Evolutionary conservation across 139 green algal species (phyloP), one percentile per base, ranked within the genome.

Genomic region (Eudorina sp.): DNA sequence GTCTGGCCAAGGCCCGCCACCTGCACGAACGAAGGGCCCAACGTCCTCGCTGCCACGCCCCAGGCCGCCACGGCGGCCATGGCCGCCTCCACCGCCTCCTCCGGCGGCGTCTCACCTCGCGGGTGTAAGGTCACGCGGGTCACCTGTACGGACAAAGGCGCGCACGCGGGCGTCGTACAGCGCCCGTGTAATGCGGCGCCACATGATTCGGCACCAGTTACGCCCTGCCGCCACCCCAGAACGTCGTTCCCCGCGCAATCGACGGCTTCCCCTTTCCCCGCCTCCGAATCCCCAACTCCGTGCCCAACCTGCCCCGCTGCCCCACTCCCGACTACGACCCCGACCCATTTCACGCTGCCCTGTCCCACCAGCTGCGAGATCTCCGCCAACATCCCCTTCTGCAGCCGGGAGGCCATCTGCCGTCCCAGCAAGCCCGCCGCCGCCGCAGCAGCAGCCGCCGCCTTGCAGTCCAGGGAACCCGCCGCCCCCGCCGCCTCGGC

Each of bases 21-120:
- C 21, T 40, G 78, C 40, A 70, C 4, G 55, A 85, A 85, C 9
- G 58, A 34, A 19, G 55, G 55, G 4, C 78, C 78, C 55, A 85
- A 38, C 78, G 74, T 9, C 78, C 4, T 7, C 78, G 58, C 78
- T 11, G 9, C 25, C 40, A 55, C 23, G 18, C 55, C 78, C 78
- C 78, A 85, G 29, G 78, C 58, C 58, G 1, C 78, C 53, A 85
- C 40, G 11, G 78, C 78, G 23, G 55, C 78, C 78, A 85, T 7
- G 8, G 78, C 78, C 55, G 55, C 55, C 25, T 58, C 55, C 55
- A 74, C 38, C 36, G 40, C 55, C 36, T 38, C 38, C 29, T 64
- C 74, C 1, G 45, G 74, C 0, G n/a, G 13, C 29, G 46, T 29
- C 3, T 6, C 23, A n/a, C 74, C 27, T 21, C 25, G 21, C 29